Evolutionary conservation across 306 rosid genomes (phyloP), one percentile per base, ranked within the genome.

Genomic region (Cucurbita pepo): DNA sequence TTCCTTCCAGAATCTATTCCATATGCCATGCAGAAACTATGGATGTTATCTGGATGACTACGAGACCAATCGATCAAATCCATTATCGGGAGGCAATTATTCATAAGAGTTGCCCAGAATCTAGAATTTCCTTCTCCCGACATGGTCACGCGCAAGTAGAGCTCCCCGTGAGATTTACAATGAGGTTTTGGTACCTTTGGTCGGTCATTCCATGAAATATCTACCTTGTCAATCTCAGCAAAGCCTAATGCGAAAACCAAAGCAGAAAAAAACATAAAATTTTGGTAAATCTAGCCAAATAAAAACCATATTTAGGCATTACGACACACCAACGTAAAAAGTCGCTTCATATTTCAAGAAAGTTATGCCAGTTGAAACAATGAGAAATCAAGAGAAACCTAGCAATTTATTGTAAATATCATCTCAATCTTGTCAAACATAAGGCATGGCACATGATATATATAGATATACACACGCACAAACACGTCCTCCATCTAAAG

Each of bases 41-140:
- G 85, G 34, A 87, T 81, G 71, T 83, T 89, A 69, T 95, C 95
- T 5, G 97, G 99, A 82, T 88, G 99, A 86, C 97, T 89, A 40
- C 96, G 91, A 50, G 92, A 79, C 99, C 99, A 91, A 79, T 95
- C 96, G 71, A 95, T 89, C 85, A 89, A 60, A 61, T 85, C 80
- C 92, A 86, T 86, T 77, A 91, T 79, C 55, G 56, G 87, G 61
- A 85, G 85, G 79, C 91, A 95, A 69, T 79, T 81, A 81, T 82
- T 73, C 82, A 81, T 52, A 10, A 95, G 88, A 30, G 77, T 64
- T 75, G 87, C 84, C 99, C 99, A 95, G 74, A 83, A 80, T 69
- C 79, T 74, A 61, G 81, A 76, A 61, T 72, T n/a, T 64, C 73
- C 73, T 22, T 79, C 82, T 64, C 79, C 77, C 47, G 89, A 79